Evolutionary conservation across 352 stramenopile species (phyloP).

Genomic region (Phytopythium vexans): DNA sequence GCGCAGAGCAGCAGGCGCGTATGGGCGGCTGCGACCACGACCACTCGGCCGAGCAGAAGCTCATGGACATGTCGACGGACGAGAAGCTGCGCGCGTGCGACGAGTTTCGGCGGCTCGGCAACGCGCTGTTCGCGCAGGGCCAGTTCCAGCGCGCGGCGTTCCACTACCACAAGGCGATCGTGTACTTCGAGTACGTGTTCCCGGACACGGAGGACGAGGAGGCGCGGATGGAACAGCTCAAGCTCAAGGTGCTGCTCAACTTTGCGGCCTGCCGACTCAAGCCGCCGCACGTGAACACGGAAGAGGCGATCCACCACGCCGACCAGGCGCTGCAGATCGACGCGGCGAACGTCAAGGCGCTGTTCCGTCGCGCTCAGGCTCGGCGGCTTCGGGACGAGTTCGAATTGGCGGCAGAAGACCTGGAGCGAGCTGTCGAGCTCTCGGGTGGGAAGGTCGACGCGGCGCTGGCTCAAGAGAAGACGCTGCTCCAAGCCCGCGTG

Average conservation of each 20-base stretch:
- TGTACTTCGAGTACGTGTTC: constrained; percentile 89
- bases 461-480: constrained; percentile 50
- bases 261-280: constrained; percentile 73
- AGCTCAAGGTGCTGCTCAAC: constrained; percentile 68
- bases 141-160: constrained; percentile 80
- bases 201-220: constrained; percentile 60
- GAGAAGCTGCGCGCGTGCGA: constrained; percentile 65
- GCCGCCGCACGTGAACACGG: not conserved
- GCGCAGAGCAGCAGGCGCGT: constrained; percentile 32
- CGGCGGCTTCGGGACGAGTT: constrained; percentile 71
- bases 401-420: constrained; percentile 43
- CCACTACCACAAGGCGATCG: constrained; percentile 78
- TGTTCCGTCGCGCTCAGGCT: constrained; percentile 67
- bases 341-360: constrained; percentile 47
- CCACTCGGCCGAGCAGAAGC: constrained; percentile 83
- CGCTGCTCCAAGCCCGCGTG: constrained; percentile 57
- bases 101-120: constrained; percentile 63
- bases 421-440: constrained; percentile 33
- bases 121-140: constrained; percentile 73
- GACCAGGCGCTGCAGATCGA: constrained; percentile 7
- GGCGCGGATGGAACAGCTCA: constrained; percentile 37
- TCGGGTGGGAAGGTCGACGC: constrained; percentile 8
- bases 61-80: constrained; percentile 82
- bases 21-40: constrained; percentile 75
- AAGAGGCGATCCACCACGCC: not conserved